A percentile compares a stretch with the other conserved stretches of the same genome.
These are phyloP conservation scores for Solanum chmielewskii DNA, from an alignment of 257 asterid genomes.

Conservation along the genomic window DNA sequence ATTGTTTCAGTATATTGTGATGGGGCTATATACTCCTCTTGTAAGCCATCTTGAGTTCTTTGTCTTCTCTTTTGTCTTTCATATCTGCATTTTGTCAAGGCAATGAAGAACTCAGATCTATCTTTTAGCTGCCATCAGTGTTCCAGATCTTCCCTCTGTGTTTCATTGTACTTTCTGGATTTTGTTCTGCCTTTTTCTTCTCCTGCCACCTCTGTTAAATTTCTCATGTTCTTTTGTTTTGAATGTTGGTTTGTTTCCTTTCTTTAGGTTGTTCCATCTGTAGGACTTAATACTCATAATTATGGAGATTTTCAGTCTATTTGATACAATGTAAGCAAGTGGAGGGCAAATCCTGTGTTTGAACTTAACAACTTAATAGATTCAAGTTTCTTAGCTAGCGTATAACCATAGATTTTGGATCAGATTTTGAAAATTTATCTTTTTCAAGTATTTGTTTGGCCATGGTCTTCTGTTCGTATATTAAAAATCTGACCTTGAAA, in stretches of 20 bases:
- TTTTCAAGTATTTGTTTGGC: neutral
- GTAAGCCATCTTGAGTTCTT: conserved; percentile 37
- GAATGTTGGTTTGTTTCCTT: neutral
- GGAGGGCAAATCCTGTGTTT: neutral
- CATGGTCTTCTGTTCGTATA: neutral
- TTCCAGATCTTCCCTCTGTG: conserved; percentile 4
- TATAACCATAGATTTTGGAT: neutral
- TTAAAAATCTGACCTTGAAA: neutral
- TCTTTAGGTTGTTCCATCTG: neutral
- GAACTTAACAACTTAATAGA: neutral
- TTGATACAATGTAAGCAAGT: neutral
- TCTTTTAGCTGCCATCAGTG: conserved; percentile 14
- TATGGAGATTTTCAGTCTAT: neutral
- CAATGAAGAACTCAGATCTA: conserved; percentile 38
- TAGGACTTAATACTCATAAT: neutral
- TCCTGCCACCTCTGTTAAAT: neutral
- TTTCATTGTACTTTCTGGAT: conserved; percentile 5
- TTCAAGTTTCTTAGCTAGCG: neutral
- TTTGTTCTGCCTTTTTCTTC: neutral
- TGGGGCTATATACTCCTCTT: conserved; percentile 97
- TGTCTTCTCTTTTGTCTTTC: neutral
- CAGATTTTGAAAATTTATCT: neutral
- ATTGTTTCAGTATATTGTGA: conserved; percentile 63
- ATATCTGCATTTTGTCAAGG: conserved; percentile 1
- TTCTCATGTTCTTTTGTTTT: neutral